Base-by-base conservation (phyloP, 106 monocot species). In the Acorus calamus region DNA sequence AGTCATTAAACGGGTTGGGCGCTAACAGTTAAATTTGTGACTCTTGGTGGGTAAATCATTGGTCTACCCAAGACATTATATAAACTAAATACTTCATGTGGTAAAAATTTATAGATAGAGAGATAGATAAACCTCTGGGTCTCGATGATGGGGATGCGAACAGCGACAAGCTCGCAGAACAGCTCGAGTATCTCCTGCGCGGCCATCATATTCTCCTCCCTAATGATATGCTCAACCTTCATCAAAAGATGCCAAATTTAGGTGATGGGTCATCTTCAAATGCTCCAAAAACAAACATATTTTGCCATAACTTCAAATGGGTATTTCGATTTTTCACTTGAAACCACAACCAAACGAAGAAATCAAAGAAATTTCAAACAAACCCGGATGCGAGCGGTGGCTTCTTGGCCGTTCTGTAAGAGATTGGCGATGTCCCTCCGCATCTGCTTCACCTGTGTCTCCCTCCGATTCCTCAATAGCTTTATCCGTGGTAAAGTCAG, bases 151-250 rank as follows among this genome's bases (percentile, higher is more conserved):
- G 98, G 92, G 64, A 99, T 79, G 6, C 98, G 85, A 12, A 92
- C 98, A 7, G 79, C 54, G 14, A 99, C 80, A 42, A 99, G 85
- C 62, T 99, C 98, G 56, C 98, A 92, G 56, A 88, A 99, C 49
- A 99, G 69, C 73, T 99, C 98, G 42, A 99, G 59, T 42, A 92
- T 92, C 79, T 92, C 98, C 69, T 99, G 98, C 10, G 98, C 88
- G n/a, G 98, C 92, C 88, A 99, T 92, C 83, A 86, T 88, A 65
- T 99, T 99, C 79, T 99, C 92, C 74, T 92, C 98, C 45, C 92
- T 76, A 59, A 99, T 88, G 28, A 99, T 88, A 67, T 99, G 92
- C 61, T 99, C 98, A 52, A 99, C 92, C 98, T 99, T 28, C 28
- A 28, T 28, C 28, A 55, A 60, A 55, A 41, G 42, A 71, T 45